Percentiles rank a stretch among this genome's conserved stretches.
These are phyloP conservation scores for Endoconidiophora polonica DNA, from an alignment of 2,329 filamentous ascomycete species.

Conservation along the genomic window DNA sequence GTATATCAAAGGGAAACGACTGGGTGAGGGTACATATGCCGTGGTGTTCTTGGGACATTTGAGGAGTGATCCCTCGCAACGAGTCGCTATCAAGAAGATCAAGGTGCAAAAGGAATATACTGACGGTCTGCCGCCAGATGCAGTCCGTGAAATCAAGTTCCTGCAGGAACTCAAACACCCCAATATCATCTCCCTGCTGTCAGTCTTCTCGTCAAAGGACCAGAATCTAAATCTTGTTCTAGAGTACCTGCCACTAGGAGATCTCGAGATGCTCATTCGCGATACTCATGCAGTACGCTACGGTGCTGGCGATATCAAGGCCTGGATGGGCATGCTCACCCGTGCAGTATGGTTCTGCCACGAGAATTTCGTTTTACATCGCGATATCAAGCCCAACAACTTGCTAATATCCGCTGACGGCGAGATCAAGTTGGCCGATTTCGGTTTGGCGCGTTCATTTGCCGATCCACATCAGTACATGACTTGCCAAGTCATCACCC, in stretches of 20 bases:
- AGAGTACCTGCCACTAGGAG: conserved; percentile 83
- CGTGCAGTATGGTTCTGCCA: conserved; percentile 94
- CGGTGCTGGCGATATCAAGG: conserved; percentile 79
- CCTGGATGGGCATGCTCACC: conserved; percentile 96
- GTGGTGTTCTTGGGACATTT: conserved; percentile 84
- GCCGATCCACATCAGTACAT: conserved; percentile 76
- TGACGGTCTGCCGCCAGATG: conserved; percentile 86
- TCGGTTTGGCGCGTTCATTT: conserved; percentile 80
- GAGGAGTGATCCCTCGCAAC: conserved; percentile 49
- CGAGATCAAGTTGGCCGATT: conserved; percentile 91
- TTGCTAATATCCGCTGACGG: conserved; percentile 84
- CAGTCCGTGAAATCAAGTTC: conserved; percentile 88
- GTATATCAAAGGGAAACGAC: conserved; percentile 82
- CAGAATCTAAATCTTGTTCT: conserved; percentile 93
- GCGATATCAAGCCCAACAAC: conserved; percentile 99
- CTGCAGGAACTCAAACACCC: conserved; percentile 87
- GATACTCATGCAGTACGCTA: conserved; percentile 66
- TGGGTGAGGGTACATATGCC: conserved; percentile 94
- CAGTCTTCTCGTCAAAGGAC: conserved; percentile 89
- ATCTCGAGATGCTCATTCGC: conserved; percentile 86
- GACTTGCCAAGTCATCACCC: conserved; percentile 89
- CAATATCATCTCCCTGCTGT: conserved; percentile 84
- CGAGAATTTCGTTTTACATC: conserved; percentile 81
- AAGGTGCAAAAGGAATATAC: conserved; percentile 73
- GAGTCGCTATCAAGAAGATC: conserved; percentile 89